Evolutionary conservation across 306 rosid genomes (phyloP), one percentile per base, ranked within the genome.

Genomic region (Cyclanthera cordifolia): DNA sequence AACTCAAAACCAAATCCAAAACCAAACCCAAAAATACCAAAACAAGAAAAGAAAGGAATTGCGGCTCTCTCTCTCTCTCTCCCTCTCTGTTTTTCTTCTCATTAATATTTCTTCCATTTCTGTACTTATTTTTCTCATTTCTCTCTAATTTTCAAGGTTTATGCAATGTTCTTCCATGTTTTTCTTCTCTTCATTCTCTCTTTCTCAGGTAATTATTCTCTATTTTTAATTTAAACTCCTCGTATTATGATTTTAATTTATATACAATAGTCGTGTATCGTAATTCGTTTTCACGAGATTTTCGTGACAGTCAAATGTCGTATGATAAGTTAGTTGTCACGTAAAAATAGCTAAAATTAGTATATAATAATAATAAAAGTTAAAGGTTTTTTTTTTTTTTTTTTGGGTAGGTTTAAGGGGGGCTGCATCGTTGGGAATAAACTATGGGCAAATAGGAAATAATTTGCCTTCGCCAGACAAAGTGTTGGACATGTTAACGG

Each of bases 1-100:
- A 56, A 7, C 46, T 49, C 47, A 32, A 75, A 70, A 82, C 91
- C 78, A 83, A 77, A 67, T 7, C 78, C 70, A 67, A 68, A 48
- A 28, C 63, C 43, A 37, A 37, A 37, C 43, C 12, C 10, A 37
- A 43, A 43, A 43, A 10, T 43, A 10, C 49, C 15, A 13, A 64
- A 5, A 72, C 88, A 91, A 85, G 96, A 78, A 91, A 91, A 91
- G 97, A 85, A 92, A 89, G 79, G 97, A 83, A 89, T 87, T 87
- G 25, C 71, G 15, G 34, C 53, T 7, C 8, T 7, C 32, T 8
- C 8, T 39, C 10, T 46, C 41, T 3, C 41, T 75, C 57, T n/a
- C 53, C 3, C 8, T 7, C 32, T 8, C 8, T 39, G 4, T 46
- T 63, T 3, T 20, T 75, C 57, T 45, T 14, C 41, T 34, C 41